Conservation (phyloP, 345 rosid genomes). For the Gynandropsis gynandra region DNA sequence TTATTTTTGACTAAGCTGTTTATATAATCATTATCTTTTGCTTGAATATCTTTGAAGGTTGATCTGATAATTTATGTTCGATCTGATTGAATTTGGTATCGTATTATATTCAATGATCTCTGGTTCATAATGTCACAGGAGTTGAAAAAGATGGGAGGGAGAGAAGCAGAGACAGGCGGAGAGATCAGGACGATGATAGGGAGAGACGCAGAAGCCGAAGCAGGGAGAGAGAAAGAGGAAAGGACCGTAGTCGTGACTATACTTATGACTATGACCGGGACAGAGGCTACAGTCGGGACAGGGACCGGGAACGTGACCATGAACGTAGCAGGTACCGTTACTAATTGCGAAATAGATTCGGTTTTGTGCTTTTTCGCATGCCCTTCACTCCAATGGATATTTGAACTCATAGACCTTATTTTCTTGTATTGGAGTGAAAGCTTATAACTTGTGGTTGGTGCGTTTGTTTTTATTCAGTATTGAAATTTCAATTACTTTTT, state of each 20-base stretch:
- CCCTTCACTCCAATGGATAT: no score
- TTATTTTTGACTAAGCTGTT: no score
- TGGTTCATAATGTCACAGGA: conserved; percentile 31
- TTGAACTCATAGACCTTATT: no score
- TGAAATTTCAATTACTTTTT: no score
- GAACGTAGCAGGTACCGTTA: conserved; percentile 38
- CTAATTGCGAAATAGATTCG: conserved; percentile 25
- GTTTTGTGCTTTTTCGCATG: no score
- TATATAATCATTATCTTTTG: no score
- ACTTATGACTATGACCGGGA: conserved; percentile 32
- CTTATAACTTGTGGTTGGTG: no score
- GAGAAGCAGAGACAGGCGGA: conserved; percentile 56
- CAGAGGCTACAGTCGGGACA: conserved; percentile 51
- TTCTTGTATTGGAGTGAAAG: no score
- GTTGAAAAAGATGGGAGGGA: conserved; percentile 69
- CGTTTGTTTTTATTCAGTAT: no score
- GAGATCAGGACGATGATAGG: conserved; percentile 46
- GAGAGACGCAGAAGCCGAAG: conserved; percentile 71
- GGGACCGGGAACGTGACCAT: conserved; percentile 32
- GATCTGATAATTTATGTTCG: neutral
- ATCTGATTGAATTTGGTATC: neutral
- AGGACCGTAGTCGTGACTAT: conserved; percentile 41
- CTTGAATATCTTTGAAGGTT: neutral
- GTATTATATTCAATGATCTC: conserved; percentile 3
- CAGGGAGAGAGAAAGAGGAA: conserved; percentile 53